Evolutionary conservation across 2,329 filamentous ascomycete species (phyloP).

Genomic region (Clonostachys solani): DNA sequence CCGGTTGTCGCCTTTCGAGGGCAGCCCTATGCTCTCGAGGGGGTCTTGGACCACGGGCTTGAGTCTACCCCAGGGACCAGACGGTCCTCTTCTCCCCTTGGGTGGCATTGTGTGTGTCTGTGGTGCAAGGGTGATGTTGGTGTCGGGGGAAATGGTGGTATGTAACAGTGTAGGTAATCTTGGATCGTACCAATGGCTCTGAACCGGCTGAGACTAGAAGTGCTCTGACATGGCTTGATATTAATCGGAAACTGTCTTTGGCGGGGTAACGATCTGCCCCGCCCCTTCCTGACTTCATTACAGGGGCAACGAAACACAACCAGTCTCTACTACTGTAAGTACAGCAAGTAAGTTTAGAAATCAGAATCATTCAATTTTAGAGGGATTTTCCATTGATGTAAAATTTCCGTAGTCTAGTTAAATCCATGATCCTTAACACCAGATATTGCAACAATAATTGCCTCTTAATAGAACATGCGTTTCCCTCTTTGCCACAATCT

Average conservation of each 20-base stretch:
- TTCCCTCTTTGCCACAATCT: no score
- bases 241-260: not conserved
- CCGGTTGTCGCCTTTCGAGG: conserved; percentile 85
- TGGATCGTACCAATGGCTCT: not conserved
- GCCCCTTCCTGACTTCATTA: not conserved
- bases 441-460: no score
- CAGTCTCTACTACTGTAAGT: not conserved
- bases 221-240: not conserved
- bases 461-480: no score
- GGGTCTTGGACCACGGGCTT: conserved; percentile 73
- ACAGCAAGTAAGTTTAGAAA: not conserved
- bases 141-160: no score
- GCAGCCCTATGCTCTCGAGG: conserved; percentile 76
- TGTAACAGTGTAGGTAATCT: no score
- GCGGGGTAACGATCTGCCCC: not conserved
- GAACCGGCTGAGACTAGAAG: not conserved
- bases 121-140: no score
- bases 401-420: no score
- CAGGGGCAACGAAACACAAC: not conserved
- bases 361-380: not conserved
- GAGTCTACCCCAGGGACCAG: conserved; percentile 64
- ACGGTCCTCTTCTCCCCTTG: conserved; percentile 25
- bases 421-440: no score
- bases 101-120: conserved; percentile 13
- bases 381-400: no score